A percentile compares a stretch with the other conserved stretches of the same genome.
These are phyloP conservation scores for Zizania latifolia DNA, from an alignment of 176 grass and related monocot genomes.

Conservation along the genomic window DNA sequence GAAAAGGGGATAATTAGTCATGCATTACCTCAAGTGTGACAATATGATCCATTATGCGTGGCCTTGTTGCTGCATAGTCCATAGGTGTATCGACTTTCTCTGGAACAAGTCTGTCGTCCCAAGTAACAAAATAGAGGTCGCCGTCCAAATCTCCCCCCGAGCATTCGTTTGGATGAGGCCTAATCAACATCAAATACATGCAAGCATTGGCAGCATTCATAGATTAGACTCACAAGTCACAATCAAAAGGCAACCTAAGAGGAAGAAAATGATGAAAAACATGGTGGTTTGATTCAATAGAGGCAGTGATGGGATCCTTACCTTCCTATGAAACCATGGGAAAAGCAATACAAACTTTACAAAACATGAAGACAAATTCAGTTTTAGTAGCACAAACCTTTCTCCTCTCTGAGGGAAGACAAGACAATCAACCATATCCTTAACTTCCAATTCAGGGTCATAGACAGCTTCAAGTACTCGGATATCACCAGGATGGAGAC, in stretches of 20 bases:
- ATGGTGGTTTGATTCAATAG: not conserved
- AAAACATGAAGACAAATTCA: slow-evolving; percentile 3
- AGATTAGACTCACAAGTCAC: not conserved
- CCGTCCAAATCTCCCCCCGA: slow-evolving; percentile 96
- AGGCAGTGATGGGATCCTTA: not conserved
- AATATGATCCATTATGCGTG: slow-evolving; percentile 77
- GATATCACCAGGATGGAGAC: slow-evolving; percentile 93
- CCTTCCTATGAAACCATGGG: not conserved
- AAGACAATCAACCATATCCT: slow-evolving; percentile 69
- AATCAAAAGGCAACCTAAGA: slow-evolving; percentile 13
- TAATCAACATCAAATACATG: slow-evolving; percentile 28
- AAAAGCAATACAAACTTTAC: slow-evolving; percentile 13
- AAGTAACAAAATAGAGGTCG: slow-evolving; percentile 87
- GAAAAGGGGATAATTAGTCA: not conserved
- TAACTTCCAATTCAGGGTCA: slow-evolving; percentile 54
- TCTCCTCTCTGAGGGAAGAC: slow-evolving; percentile 83
- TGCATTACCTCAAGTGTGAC: slow-evolving; percentile 74
- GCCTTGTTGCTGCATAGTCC: slow-evolving; percentile 81
- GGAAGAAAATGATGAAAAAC: not conserved
- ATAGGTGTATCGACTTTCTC: slow-evolving; percentile 71
- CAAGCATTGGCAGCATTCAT: slow-evolving; percentile 14
- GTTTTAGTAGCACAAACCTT: slow-evolving; percentile 50
- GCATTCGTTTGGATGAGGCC: slow-evolving; percentile 97
- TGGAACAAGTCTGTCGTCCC: slow-evolving; percentile 82
- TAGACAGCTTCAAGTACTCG: slow-evolving; percentile 86